Percentiles rank a stretch among this genome's conserved stretches.
Conservation (phyloP, 352 stramenopile genomes). For the Phytophthora citrophthora region DNA sequence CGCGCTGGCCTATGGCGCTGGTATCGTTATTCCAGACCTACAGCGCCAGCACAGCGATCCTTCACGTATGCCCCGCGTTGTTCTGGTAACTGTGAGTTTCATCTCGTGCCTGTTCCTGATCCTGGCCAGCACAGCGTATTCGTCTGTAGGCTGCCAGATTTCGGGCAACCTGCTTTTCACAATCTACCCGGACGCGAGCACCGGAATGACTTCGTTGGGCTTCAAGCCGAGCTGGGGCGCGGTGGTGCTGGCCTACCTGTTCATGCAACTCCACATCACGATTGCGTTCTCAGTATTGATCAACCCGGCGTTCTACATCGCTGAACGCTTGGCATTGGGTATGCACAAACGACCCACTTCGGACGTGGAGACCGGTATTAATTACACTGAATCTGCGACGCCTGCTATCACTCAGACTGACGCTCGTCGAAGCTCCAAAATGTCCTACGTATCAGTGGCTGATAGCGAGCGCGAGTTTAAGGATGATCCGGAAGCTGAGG, state of each 20-base stretch:
- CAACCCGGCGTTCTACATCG: slow-evolving; percentile 55
- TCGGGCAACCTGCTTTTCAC: slow-evolving; percentile 63
- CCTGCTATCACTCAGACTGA: slow-evolving; percentile 24
- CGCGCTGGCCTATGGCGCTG: slow-evolving; percentile 58
- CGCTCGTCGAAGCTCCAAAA: slow-evolving; percentile 39
- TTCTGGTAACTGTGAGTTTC: slow-evolving; percentile 44
- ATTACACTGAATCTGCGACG: slow-evolving; percentile 20
- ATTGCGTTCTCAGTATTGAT: slow-evolving; percentile 63
- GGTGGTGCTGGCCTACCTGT: slow-evolving; percentile 52
- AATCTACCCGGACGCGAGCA: slow-evolving; percentile 36
- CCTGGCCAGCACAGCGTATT: slow-evolving; percentile 43
- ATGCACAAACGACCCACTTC: slow-evolving; percentile 41
- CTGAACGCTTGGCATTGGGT: slow-evolving; percentile 52
- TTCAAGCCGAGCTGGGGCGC: slow-evolving; percentile 44
- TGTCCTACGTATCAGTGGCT: slow-evolving; percentile 46
- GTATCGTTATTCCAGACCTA: slow-evolving; percentile 59
- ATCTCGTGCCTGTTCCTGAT: slow-evolving; percentile 49
- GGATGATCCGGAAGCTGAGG: slow-evolving; percentile 28
- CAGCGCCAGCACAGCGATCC: slow-evolving; percentile 60
- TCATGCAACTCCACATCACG: slow-evolving; percentile 67
- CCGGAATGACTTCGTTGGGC: slow-evolving; percentile 39
- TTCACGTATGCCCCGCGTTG: slow-evolving; percentile 51
- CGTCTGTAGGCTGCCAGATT: slow-evolving; percentile 54
- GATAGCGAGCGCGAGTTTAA: slow-evolving; percentile 36
- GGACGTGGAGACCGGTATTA: slow-evolving; percentile 21